A percentile compares a stretch with the other conserved stretches of the same genome.
These are phyloP conservation scores for Wickerhamiella australiensis DNA, from an alignment of 805 yeast species.

Conservation along the genomic window DNA sequence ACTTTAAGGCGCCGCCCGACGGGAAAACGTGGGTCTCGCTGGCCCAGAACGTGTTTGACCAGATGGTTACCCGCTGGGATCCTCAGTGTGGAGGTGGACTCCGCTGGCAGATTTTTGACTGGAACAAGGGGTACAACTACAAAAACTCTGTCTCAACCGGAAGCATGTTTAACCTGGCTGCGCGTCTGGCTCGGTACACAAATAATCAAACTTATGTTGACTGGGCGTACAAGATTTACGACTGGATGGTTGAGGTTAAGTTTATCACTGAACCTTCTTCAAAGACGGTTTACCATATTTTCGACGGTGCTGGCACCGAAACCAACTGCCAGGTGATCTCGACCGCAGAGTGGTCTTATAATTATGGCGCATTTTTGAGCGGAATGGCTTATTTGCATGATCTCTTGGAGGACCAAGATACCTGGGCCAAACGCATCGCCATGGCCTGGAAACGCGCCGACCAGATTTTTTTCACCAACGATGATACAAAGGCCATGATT, in stretches of 20 bases:
- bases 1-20: slow-evolving; percentile 47
- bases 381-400: slow-evolving; percentile 34
- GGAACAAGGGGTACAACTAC: slow-evolving; percentile 80
- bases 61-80: slow-evolving; percentile 73
- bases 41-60: slow-evolving; percentile 70
- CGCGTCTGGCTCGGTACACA: slow-evolving; percentile 72
- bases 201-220: slow-evolving; percentile 55
- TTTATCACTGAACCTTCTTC: slow-evolving; percentile 30
- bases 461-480: slow-evolving; percentile 31
- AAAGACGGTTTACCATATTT: slow-evolving; percentile 32
- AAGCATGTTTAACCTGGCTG: slow-evolving; percentile 64
- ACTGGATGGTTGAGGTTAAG: slow-evolving; percentile 49
- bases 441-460: slow-evolving; percentile 36
- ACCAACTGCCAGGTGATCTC: slow-evolving; percentile 40
- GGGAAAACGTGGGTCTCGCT: slow-evolving; percentile 51
- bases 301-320: slow-evolving; percentile 53
- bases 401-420: background rate
- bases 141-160: slow-evolving; percentile 81
- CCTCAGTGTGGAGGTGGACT: slow-evolving; percentile 49
- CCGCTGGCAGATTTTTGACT: slow-evolving; percentile 83
- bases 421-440: slow-evolving; percentile 44
- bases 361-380: slow-evolving; percentile 53
- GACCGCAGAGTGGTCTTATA: slow-evolving; percentile 58
- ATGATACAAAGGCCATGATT: slow-evolving; percentile 40
- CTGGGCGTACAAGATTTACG: slow-evolving; percentile 56